Conservation (phyloP, 2,329 filamentous ascomycete genomes). For the Trichoderma asperellum region DNA sequence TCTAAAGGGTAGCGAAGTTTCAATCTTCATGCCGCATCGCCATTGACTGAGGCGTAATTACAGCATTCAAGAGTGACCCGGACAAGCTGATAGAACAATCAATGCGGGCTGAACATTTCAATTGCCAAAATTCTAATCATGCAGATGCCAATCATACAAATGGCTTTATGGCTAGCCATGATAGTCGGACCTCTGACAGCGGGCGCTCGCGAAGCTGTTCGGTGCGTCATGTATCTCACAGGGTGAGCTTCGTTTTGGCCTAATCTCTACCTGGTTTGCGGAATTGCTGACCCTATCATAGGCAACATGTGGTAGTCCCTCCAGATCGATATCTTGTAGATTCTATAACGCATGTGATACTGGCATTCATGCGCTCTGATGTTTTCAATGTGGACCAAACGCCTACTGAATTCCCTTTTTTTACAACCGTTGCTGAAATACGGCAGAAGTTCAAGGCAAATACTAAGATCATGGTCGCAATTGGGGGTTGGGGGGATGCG, state of each 20-base stretch:
- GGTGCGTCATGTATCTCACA: conserved; percentile 55
- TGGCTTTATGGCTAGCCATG: conserved; percentile 25
- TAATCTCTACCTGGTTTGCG: neutral
- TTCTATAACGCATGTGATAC: conserved; percentile 59
- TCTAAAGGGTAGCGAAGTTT: neutral
- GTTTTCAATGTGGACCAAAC: conserved; percentile 52
- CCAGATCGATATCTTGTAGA: conserved; percentile 40
- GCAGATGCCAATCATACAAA: neutral
- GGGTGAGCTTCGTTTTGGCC: conserved; percentile 43
- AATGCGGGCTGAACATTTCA: neutral
- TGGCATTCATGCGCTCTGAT: conserved; percentile 61
- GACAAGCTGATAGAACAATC: neutral
- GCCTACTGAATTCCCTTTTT: conserved; percentile 53
- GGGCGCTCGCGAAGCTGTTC: conserved; percentile 28
- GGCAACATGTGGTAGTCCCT: conserved; percentile 54
- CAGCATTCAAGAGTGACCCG: neutral
- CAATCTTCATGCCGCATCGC: neutral
- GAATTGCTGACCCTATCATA: conserved; percentile 33
- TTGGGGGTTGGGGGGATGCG: conserved; percentile 74
- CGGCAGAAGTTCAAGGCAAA: conserved; percentile 53
- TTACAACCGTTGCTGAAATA: conserved; percentile 54
- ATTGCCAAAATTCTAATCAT: neutral
- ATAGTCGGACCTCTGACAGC: neutral
- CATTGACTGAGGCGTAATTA: neutral
- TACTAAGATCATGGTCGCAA: conserved; percentile 69